Percentiles rank a stretch among this genome's conserved stretches.
phyloP scores from a whole-genome alignment of 2,329 filamentous ascomycete genomes.

The Rugonectria rugulosa region DNA sequence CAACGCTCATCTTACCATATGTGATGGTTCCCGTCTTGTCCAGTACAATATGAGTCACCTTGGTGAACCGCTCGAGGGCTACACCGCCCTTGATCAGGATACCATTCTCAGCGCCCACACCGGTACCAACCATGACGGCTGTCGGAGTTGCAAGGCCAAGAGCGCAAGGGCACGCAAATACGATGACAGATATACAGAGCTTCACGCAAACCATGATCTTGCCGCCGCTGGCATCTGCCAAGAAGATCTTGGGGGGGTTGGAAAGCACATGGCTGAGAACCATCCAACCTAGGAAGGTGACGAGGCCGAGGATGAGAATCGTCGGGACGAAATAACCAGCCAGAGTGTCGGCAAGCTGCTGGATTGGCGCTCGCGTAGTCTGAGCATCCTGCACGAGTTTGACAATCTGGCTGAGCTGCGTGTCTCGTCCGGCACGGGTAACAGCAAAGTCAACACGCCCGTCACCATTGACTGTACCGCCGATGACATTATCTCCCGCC shows the following conservation, averaged over 20 bases:
- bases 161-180: constrained; percentile 96
- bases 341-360: constrained; percentile 87
- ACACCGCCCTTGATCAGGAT: constrained; percentile 98
- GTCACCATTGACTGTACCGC: constrained; percentile 93
- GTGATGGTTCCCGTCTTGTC: constrained; percentile 98
- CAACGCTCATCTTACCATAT: constrained; percentile 93
- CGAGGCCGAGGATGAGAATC: constrained; percentile 82
- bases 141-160: constrained; percentile 96
- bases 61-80: constrained; percentile 88
- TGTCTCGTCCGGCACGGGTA: constrained; percentile 90
- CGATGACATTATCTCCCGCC: constrained; percentile 81
- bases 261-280: constrained; percentile 85
- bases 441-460: constrained; percentile 93
- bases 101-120: constrained; percentile 91
- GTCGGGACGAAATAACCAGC: constrained; percentile 94
- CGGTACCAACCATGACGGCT: constrained; percentile 99
- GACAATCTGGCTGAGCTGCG: constrained; percentile 96
- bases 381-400: constrained; percentile 98
- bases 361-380: constrained; percentile 92
- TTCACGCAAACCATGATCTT: constrained; percentile 97
- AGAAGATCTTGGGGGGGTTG: constrained; percentile 88
- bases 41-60: constrained; percentile 87
- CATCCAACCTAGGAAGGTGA: constrained; percentile 95
- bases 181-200: constrained; percentile 97
- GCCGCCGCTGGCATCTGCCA: constrained; percentile 80